A percentile compares a stretch with the other conserved stretches of the same genome.
phyloP scores from a whole-genome alignment of 2,329 filamentous ascomycete genomes.

The Xylariaceae sp. region DNA sequence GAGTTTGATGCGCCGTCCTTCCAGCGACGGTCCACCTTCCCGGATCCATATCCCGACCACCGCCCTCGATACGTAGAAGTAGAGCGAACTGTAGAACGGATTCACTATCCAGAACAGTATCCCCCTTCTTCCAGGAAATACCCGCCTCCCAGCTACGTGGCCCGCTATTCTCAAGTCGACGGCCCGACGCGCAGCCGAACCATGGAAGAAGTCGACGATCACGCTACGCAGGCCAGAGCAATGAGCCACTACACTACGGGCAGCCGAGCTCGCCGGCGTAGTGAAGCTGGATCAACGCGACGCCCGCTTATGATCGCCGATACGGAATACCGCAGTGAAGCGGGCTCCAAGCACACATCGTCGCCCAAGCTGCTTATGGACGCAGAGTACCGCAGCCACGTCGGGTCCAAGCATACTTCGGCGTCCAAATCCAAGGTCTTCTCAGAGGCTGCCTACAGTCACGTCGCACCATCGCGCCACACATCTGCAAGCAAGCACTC shows the following conservation, averaged over 20 bases:
- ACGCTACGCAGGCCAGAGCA: conserved; percentile 31
- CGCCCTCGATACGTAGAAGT: conserved; percentile 34
- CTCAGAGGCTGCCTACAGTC: conserved; percentile 4
- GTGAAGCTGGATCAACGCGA: conserved; percentile 33
- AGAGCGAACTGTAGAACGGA: conserved; percentile 33
- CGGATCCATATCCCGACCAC: conserved; percentile 31
- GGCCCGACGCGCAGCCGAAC: conserved; percentile 19
- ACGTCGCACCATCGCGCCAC: background rate
- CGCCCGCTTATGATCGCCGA: conserved; percentile 37
- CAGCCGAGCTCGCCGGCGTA: conserved; percentile 34
- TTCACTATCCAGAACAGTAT: conserved; percentile 33
- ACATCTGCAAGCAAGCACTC: background rate
- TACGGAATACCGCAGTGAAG: conserved; percentile 37
- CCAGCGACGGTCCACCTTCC: conserved; percentile 42
- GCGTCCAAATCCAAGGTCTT: conserved; percentile 6
- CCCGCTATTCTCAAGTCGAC: conserved; percentile 31
- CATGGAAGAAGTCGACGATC: conserved; percentile 36
- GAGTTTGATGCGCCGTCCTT: conserved; percentile 37
- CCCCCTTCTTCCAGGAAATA: conserved; percentile 27
- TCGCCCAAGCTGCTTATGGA: conserved; percentile 25
- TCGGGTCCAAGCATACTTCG: background rate
- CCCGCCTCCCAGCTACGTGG: conserved; percentile 31
- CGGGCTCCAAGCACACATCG: conserved; percentile 29
- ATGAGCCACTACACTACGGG: conserved; percentile 32
- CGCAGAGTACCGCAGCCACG: conserved; percentile 11